Percentiles rank a stretch among this genome's conserved stretches.
phyloP scores from a whole-genome alignment of 371 early-diverging fungal genomes.

The Cokeromyces recurvatus region DNA sequence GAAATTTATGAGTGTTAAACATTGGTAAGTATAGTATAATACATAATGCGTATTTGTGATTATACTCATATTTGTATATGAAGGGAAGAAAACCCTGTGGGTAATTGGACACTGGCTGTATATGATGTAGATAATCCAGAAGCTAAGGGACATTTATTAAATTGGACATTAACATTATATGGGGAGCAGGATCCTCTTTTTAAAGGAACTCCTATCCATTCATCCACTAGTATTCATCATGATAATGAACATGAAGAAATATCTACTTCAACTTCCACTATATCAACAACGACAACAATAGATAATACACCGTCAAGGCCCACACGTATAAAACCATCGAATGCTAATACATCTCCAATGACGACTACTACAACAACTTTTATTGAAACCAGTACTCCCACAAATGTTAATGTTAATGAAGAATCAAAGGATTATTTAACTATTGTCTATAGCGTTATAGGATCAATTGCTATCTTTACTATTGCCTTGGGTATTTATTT shows the following conservation, averaged over 20 bases:
- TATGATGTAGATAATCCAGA: conserved; percentile 47
- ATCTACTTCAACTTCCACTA: background rate
- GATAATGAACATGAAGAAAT: conserved; percentile 10
- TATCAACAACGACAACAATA: background rate
- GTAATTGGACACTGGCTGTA: conserved; percentile 80
- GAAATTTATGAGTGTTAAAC: conserved; percentile 95
- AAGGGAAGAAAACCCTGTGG: conserved; percentile 80
- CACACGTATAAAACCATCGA: conserved; percentile 14
- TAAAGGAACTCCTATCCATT: conserved; percentile 25
- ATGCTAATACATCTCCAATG: background rate
- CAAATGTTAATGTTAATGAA: background rate
- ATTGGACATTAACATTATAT: conserved; percentile 67
- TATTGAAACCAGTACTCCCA: background rate
- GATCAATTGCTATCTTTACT: conserved; percentile 14
- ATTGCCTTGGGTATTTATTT: conserved; percentile 14
- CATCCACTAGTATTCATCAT: conserved; percentile 4
- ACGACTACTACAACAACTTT: background rate
- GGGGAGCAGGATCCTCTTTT: conserved; percentile 51
- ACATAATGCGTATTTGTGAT: no score
- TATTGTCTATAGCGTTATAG: conserved; percentile 10
- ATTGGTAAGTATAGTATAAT: conserved; percentile 82
- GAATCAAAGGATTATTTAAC: conserved; percentile 1
- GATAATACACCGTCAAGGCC: conserved; percentile 20
- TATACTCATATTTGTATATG: no score
- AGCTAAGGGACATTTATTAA: conserved; percentile 41